Base-by-base conservation (phyloP, 2,329 filamentous ascomycete species). In the Sclerotinia minor region DNA sequence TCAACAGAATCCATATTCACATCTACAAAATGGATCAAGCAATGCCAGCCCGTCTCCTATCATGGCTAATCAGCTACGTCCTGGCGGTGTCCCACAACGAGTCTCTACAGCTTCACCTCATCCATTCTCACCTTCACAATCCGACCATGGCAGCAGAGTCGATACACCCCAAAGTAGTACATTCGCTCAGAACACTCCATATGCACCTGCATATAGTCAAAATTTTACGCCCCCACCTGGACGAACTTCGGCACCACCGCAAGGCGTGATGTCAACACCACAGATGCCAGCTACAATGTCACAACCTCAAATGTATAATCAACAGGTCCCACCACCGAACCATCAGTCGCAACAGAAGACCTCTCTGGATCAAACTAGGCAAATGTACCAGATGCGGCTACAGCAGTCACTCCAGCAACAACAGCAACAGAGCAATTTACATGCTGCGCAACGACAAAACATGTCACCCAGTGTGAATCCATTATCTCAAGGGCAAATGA, bases 41-140 rank as follows among this genome's bases (percentile, higher is more conserved):
- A 95, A 93, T 78, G 90, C 92, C 70, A 97, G 92, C 50, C 94
- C 94, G 15, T 98, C 95, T 8, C 95, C 95, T 38, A 94, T 96
- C 71, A 93, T 97, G 87, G 87, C 87, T 70, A 93, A 90, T 76
- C 94, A 96, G 75, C 82, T 89, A 77, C 86, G 88, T 70, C 85
- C 88, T 45, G 87, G 91, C 76, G 85, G 85, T 74, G 88, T 90
- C 19, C 89, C 89, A 50, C 91, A 93, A 77, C 84, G 93, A 75
- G 92, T 98, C 78, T 90, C 93, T 72, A 97, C 94, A 57, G 90
- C 92, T 54, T 98, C 95, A 44, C 94, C 95, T 4, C 94, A 95
- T 78, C 92, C 92, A 0, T 97, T 96, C 78, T 94, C 91, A 1
- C 91, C 92, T 15, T 87, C 90, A 21, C 87, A 90, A 6, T 90